A percentile compares a stretch with the other conserved stretches of the same genome.
Evolutionary conservation across 208 protist species (phyloP).

Genomic region (Leishmania arabica): DNA sequence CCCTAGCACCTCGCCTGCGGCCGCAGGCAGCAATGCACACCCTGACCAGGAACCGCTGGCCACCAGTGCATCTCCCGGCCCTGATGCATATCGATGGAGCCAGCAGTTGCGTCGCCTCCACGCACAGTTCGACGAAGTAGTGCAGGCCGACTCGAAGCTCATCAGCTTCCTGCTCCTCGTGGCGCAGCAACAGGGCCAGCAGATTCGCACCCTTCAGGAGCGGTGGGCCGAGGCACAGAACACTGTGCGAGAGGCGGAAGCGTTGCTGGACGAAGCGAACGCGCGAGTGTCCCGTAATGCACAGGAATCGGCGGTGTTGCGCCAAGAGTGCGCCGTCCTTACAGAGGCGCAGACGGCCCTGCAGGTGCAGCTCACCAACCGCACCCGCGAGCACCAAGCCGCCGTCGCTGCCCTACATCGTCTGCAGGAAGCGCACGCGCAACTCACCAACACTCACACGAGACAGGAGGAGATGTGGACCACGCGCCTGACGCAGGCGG

Average conservation of each 20-base stretch:
- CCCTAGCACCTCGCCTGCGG: not conserved
- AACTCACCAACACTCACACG: not conserved
- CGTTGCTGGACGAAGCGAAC: conserved; percentile 14
- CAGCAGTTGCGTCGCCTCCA: conserved; percentile 11
- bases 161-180: conserved; percentile 24
- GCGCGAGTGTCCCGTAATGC: not conserved
- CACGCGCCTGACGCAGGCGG: conserved; percentile 18
- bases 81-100: not conserved
- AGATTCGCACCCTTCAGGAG: conserved; percentile 4
- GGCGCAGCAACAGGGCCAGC: conserved; percentile 17
- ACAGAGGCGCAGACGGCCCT: conserved; percentile 2
- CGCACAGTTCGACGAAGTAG: conserved; percentile 12
- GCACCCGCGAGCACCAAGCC: conserved; percentile 2
- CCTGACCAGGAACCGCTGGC: not conserved
- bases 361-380: not conserved
- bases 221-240: conserved; percentile 24
- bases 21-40: not conserved
- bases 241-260: conserved; percentile 13
- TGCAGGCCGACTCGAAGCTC: conserved; percentile 24
- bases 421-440: conserved; percentile 4
- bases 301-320: conserved; percentile 13
- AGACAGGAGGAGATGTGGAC: conserved; percentile 12
- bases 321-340: conserved; percentile 15
- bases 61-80: not conserved
- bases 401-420: not conserved